A percentile compares a stretch with the other conserved stretches of the same genome.
Evolutionary conservation across 2,329 filamentous ascomycete genomes (phyloP).

Genomic region (Alternaria dauci): DNA sequence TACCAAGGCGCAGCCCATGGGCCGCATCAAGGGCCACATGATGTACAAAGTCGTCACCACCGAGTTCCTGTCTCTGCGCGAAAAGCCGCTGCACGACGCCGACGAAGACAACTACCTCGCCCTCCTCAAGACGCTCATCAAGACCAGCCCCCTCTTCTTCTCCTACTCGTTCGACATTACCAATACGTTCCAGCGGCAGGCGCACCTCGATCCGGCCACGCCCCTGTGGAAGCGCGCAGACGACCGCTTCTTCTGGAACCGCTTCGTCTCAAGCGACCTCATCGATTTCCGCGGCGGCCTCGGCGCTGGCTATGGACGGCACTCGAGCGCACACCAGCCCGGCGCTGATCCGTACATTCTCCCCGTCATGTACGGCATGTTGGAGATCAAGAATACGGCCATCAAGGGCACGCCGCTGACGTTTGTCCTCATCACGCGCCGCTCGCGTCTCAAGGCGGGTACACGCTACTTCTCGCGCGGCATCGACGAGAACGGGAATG

Average conservation of each 20-base stretch:
- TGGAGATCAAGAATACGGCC: constrained; percentile 85
- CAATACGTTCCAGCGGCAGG: constrained; percentile 94
- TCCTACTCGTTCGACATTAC: constrained; percentile 97
- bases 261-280: constrained; percentile 87
- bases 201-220: constrained; percentile 72
- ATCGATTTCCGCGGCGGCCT: constrained; percentile 81
- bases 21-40: constrained; percentile 92
- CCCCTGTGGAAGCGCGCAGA: constrained; percentile 93
- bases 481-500: constrained; percentile 90
- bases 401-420: constrained; percentile 87
- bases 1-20: constrained; percentile 90
- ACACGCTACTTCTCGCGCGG: constrained; percentile 96
- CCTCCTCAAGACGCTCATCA: constrained; percentile 82
- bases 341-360: constrained; percentile 90
- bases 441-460: constrained; percentile 86
- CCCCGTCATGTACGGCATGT: constrained; percentile 94
- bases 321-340: constrained; percentile 73
- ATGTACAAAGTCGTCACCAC: constrained; percentile 91
- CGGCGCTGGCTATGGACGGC: constrained; percentile 61
- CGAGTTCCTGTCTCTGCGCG: constrained; percentile 92
- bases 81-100: constrained; percentile 86
- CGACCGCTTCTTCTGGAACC: constrained; percentile 99
- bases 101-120: constrained; percentile 93
- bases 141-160: constrained; percentile 92
- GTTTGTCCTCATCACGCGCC: constrained; percentile 84